Evolutionary conservation across 306 rosid species (phyloP).

Genomic region (Malus asiatica): DNA sequence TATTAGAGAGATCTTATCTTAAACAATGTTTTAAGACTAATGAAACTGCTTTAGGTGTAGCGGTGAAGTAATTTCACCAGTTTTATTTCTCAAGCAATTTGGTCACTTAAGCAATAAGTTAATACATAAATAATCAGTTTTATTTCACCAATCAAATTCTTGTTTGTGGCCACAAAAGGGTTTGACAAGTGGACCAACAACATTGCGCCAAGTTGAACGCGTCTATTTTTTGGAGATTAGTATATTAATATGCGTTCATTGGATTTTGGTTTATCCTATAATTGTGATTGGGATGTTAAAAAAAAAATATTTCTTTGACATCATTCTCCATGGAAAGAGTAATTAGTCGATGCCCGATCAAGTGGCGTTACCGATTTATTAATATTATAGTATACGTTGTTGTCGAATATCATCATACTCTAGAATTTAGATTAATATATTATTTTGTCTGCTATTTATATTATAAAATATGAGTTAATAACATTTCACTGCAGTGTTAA

Average conservation of each 20-base stretch:
- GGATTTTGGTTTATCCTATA: neutral
- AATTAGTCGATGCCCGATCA: too few relatives aligned
- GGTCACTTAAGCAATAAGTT: neutral
- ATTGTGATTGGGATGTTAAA: too few relatives aligned
- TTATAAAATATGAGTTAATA: too few relatives aligned
- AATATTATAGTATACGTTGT: too few relatives aligned
- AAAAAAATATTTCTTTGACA: too few relatives aligned
- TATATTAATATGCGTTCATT: neutral
- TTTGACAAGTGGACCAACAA: neutral
- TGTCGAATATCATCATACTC: too few relatives aligned
- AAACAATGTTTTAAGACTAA: neutral
- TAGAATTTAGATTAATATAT: too few relatives aligned
- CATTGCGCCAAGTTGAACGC: neutral
- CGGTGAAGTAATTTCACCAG: neutral
- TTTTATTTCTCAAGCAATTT: neutral
- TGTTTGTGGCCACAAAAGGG: neutral
- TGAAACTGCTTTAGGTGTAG: neutral
- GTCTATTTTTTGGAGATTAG: neutral
- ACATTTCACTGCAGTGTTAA: too few relatives aligned
- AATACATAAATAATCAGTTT: neutral
- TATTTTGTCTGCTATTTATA: too few relatives aligned
- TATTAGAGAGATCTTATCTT: neutral
- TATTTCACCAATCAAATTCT: neutral
- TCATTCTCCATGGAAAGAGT: too few relatives aligned
- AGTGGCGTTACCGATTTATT: too few relatives aligned